Conservation (phyloP, 345 rosid genomes). For the Populus pruinosa region DNA sequence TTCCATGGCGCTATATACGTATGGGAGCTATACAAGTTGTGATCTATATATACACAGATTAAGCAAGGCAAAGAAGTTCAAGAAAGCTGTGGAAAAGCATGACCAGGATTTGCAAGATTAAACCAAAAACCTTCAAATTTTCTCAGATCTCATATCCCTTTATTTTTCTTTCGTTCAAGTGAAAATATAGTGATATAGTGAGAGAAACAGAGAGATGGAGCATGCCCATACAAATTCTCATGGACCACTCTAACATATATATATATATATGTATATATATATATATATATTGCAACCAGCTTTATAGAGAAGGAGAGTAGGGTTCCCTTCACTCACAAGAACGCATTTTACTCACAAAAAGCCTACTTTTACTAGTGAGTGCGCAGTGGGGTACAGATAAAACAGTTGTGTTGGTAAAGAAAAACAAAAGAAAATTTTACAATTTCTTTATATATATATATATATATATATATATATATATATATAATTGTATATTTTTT, state of each 20-base stretch:
- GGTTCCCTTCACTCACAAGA: constrained; percentile 30
- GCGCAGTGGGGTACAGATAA: constrained; percentile 43
- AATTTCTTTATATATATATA: neutral
- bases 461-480: too few species aligned
- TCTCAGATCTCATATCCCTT: constrained; percentile 31
- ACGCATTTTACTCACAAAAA: constrained; percentile 20
- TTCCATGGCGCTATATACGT: constrained; percentile 14
- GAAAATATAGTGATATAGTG: constrained; percentile 9
- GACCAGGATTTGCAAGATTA: constrained; percentile 41
- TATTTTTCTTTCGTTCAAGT: neutral
- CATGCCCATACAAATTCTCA: constrained; percentile 26
- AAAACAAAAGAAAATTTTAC: neutral
- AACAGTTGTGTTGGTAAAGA: constrained; percentile 6
- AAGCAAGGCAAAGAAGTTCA: constrained; percentile 50
- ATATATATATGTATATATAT: neutral
- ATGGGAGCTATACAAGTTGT: neutral
- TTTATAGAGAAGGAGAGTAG: constrained; percentile 43
- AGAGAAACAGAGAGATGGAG: constrained; percentile 10
- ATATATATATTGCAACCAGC: constrained; percentile 31
- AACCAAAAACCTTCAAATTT: neutral
- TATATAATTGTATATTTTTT: too few species aligned
- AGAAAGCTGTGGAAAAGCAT: constrained; percentile 95
- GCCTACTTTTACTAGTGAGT: constrained; percentile 37
- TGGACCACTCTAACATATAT: constrained; percentile 58
- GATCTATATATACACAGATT: neutral